Evolutionary conservation across 768 basidiomycete genomes (phyloP).

Genomic region (Gymnopilus dilepis): DNA sequence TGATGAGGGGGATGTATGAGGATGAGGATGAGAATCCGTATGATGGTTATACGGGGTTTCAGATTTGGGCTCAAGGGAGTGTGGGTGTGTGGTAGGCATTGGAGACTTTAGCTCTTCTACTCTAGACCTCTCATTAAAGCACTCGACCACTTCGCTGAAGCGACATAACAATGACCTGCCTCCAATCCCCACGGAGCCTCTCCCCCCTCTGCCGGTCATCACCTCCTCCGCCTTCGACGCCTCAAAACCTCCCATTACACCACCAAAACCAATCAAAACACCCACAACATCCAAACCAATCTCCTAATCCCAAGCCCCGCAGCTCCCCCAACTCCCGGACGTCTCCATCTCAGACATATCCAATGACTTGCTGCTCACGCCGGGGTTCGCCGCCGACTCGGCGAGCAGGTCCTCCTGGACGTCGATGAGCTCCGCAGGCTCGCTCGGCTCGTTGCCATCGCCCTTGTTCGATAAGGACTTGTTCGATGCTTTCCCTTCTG

Average conservation of each 20-base stretch:
- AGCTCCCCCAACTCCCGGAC: not conserved
- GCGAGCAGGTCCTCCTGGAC: constrained; percentile 51
- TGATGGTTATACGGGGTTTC: no score
- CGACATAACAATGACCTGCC: constrained; percentile 25
- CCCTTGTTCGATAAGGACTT: constrained; percentile 61
- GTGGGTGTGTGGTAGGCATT: no score
- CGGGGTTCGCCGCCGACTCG: constrained; percentile 12
- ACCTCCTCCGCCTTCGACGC: constrained; percentile 18
- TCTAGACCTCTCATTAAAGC: no score
- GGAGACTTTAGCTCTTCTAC: no score
- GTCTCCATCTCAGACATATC: constrained; percentile 12
- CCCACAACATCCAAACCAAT: not conserved
- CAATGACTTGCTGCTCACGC: constrained; percentile 20
- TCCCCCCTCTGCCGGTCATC: constrained; percentile 25
- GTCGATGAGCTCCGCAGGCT: constrained; percentile 46
- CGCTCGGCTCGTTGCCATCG: constrained; percentile 48
- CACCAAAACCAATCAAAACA: not conserved
- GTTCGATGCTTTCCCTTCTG: constrained; percentile 76
- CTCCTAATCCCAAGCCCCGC: not conserved
- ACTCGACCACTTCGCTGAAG: constrained; percentile 31
- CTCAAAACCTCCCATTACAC: not conserved
- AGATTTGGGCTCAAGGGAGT: no score
- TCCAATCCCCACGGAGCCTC: constrained; percentile 21
- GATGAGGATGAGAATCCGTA: no score
- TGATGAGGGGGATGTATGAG: no score